Conservation (phyloP, 2,329 filamentous ascomycete species). For the Acarospora socialis region DNA sequence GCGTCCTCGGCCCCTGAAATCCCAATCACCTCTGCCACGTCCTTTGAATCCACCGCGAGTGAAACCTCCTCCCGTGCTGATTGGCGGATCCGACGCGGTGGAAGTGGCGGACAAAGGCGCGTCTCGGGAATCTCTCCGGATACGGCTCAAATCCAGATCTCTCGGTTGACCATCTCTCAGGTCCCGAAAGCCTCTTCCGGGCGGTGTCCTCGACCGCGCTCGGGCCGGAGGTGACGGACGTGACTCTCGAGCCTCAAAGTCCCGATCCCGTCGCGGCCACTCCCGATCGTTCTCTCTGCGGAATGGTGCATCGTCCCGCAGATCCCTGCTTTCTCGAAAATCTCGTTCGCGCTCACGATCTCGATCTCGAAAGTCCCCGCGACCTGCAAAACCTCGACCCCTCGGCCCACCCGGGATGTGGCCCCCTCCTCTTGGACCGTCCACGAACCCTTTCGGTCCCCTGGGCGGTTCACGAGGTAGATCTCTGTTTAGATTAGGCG, state of each 20-base stretch:
- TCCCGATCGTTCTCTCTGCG: constrained; percentile 15
- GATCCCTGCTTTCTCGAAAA: constrained; percentile 8
- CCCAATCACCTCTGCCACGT: constrained; percentile 25
- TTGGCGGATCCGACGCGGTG: constrained; percentile 27
- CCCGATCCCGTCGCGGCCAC: constrained; percentile 16
- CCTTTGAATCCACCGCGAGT: constrained; percentile 18
- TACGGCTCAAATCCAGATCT: constrained; percentile 32
- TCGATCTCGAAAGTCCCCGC: constrained; percentile 25
- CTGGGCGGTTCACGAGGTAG: constrained; percentile 27
- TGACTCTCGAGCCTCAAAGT: constrained; percentile 26
- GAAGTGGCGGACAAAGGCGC: constrained; percentile 28
- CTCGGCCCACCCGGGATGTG: constrained; percentile 23
- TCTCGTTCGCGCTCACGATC: no score
- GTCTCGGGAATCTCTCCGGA: constrained; percentile 15
- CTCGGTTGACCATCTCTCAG: constrained; percentile 24
- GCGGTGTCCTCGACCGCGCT: constrained; percentile 29
- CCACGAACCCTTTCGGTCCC: constrained; percentile 32
- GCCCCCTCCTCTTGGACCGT: constrained; percentile 17
- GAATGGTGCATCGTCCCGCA: constrained; percentile 5
- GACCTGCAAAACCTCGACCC: constrained; percentile 26
- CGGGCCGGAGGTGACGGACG: constrained; percentile 26
- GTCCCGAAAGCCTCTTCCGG: constrained; percentile 32
- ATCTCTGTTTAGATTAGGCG: constrained; percentile 7
- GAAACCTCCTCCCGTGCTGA: constrained; percentile 7
- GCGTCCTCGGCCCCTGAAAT: constrained; percentile 23